These are phyloP conservation scores for Populus tomentosa DNA, from an alignment of 441 rosid species.

Conservation along the genomic window DNA sequence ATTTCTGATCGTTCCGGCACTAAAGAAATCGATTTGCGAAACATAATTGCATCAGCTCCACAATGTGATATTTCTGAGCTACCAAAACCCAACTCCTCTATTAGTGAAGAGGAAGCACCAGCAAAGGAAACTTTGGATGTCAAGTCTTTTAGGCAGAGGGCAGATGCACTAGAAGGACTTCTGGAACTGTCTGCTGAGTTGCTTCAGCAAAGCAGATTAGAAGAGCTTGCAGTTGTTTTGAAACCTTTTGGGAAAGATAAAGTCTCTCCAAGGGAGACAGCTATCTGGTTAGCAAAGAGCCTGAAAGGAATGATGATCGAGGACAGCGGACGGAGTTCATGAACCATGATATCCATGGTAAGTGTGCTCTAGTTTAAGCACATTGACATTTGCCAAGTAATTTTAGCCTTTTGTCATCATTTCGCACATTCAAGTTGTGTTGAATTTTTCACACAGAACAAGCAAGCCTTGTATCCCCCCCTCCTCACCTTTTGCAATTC, in stretches of 20 bases:
- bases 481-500: slow-evolving; percentile 22
- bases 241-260: slow-evolving; percentile 91
- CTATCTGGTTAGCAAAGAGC: slow-evolving; percentile 94
- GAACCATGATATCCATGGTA: slow-evolving; percentile 26
- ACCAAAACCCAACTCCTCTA: slow-evolving; percentile 29
- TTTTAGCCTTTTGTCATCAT: slow-evolving; percentile 13
- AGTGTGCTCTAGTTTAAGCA: slow-evolving; percentile 16
- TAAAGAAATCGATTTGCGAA: slow-evolving; percentile 38
- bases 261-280: slow-evolving; percentile 97
- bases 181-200: slow-evolving; percentile 86
- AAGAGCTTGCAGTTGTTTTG: slow-evolving; percentile 84
- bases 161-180: slow-evolving; percentile 95
- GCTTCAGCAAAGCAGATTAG: slow-evolving; percentile 72
- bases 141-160: slow-evolving; percentile 88
- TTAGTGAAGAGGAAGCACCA: slow-evolving; percentile 50
- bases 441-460: slow-evolving; percentile 22
- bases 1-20: slow-evolving; percentile 33
- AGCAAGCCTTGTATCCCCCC: background rate
- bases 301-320: slow-evolving; percentile 92
- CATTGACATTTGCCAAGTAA: slow-evolving; percentile 13
- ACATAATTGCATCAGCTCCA: slow-evolving; percentile 16
- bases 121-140: slow-evolving; percentile 70
- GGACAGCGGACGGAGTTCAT: slow-evolving; percentile 47
- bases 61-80: slow-evolving; percentile 39
- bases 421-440: slow-evolving; percentile 19